Evolutionary conservation across 768 basidiomycete genomes (phyloP), one percentile per base, ranked within the genome.

Genomic region (Botryobasidium botryosum): DNA sequence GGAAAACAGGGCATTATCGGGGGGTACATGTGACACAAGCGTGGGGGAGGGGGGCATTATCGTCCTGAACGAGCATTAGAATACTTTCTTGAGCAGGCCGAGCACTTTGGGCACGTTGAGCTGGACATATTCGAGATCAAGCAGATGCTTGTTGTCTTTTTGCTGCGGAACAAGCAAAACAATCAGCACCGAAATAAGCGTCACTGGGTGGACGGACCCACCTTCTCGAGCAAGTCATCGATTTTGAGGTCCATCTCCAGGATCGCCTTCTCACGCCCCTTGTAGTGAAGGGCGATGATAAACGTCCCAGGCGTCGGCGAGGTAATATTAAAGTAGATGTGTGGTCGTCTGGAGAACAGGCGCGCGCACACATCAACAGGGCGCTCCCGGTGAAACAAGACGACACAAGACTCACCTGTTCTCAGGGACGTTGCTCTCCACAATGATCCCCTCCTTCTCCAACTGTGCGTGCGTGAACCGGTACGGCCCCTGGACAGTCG

Each of bases 191-290:
- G 18, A 38, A 35, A 5, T 13, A 37, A 17, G 5, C 6, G 10
- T 28, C 12, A 12, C 3, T n/a, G n/a, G 17, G 32, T 20, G 7
- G 35, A 28, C 7, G 32, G 20, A 56, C 73, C 24, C 51, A 88
- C 90, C 80, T 96, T 96, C 63, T 97, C 92, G 57, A 96, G 64
- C 51, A 97, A 62, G 63, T 99, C 92, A 61, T 99, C 92, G 54
- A 97, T 94, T 67, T 96, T 96, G 44, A 97, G 72, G 64, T 94
- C 90, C 94, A 97, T 97, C 70, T 99, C 94, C 29, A 97, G 72
- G 54, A 99, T 97, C 15, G 94, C 92, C 66, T 96, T 96, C 57
- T 99, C 94, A 17, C 94, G 75, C 33, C 94, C 94, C 62, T 94
- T 96, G 67, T 97, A 99, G 62, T 97, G 92, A 43, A 99, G 68